Conservation (phyloP, 73 alveolate genomes). For the Paramecium tetraurelia region DNA sequence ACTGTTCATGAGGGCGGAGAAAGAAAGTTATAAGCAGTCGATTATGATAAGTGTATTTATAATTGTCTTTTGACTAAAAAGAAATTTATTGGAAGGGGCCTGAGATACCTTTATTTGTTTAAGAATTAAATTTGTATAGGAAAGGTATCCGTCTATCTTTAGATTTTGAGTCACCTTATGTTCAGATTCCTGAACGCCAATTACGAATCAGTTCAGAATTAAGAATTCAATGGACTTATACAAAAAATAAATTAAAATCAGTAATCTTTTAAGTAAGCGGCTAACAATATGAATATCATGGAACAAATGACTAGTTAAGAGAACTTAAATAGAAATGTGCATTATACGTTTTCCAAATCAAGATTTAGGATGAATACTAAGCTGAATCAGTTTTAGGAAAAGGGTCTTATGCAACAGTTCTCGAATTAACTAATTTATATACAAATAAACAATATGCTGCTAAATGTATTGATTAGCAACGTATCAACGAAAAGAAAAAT, state of each 20-base stretch:
- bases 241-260: not conserved
- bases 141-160: not conserved
- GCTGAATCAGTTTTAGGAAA: constrained; percentile 46
- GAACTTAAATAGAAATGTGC: not conserved
- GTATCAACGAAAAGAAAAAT: not conserved
- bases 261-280: not conserved
- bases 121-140: constrained; percentile 34
- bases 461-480: constrained; percentile 35
- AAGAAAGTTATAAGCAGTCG: not conserved
- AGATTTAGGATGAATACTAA: constrained; percentile 39
- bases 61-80: not conserved
- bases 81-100: constrained; percentile 34
- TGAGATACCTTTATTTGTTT: constrained; percentile 18
- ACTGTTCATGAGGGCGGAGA: not conserved
- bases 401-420: constrained; percentile 51
- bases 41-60: not conserved
- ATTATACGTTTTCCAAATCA: not conserved
- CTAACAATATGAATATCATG: not conserved
- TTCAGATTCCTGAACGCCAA: constrained; percentile 16
- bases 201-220: not conserved
- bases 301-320: not conserved
- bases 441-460: constrained; percentile 23
- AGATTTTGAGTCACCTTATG: not conserved
- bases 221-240: not conserved
- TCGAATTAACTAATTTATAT: not conserved